Percentiles rank a stretch among this genome's conserved stretches.
These are phyloP conservation scores for Bromus sterilis DNA, from an alignment of 176 grass and related monocot species.

Conservation along the genomic window DNA sequence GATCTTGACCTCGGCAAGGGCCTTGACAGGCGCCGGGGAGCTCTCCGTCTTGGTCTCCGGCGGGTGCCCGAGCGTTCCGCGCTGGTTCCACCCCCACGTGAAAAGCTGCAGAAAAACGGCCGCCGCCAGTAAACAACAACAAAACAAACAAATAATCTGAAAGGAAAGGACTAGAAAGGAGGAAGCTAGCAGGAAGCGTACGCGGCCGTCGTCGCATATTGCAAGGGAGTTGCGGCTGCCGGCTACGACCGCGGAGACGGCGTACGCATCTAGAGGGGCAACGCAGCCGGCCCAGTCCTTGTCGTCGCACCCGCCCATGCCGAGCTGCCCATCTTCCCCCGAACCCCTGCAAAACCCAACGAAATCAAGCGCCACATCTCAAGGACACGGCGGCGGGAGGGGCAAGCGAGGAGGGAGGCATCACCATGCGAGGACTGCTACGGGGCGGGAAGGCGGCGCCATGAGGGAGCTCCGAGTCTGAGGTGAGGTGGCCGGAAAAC, in stretches of 20 bases:
- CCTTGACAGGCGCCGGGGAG: constrained; percentile 49
- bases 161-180: neutral
- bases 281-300: constrained; percentile 51
- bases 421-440: constrained; percentile 62
- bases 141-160: neutral
- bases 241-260: constrained; percentile 61
- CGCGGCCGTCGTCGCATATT: constrained; percentile 65
- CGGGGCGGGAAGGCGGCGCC: constrained; percentile 18
- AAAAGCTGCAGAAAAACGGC: constrained; percentile 48
- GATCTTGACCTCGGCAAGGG: constrained; percentile 67
- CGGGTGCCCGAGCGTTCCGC: constrained; percentile 86
- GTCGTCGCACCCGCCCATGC: constrained; percentile 73
- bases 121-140: neutral
- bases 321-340: constrained; percentile 85
- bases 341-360: constrained; percentile 53
- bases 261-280: constrained; percentile 39
- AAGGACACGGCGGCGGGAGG: neutral
- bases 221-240: constrained; percentile 99
- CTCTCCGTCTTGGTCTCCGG: constrained; percentile 73
- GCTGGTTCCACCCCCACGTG: constrained; percentile 99
- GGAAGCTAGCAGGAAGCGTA: constrained; percentile 6
- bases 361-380: neutral
- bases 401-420: neutral
- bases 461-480: constrained; percentile 7
- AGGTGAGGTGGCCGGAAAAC: neutral